Percentiles rank a stretch among this genome's conserved stretches.
These are phyloP conservation scores for Aaosphaeria pasadenensis DNA, from an alignment of 2,329 filamentous ascomycete genomes.

Conservation along the genomic window DNA sequence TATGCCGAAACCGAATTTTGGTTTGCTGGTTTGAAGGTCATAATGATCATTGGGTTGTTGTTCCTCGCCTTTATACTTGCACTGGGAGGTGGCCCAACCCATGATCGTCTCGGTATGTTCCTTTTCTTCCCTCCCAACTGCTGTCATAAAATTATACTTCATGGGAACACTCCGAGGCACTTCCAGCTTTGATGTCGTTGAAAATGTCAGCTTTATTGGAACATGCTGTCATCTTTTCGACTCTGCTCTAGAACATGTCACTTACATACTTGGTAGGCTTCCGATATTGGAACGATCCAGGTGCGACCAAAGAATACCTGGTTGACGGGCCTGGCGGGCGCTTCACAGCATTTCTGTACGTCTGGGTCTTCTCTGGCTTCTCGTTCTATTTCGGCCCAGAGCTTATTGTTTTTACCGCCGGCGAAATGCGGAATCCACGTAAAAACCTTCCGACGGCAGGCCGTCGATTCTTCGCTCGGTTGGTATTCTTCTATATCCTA, in stretches of 20 bases:
- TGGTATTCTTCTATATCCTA: conserved; percentile 54
- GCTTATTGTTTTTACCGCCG: conserved; percentile 59
- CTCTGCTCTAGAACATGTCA: background rate
- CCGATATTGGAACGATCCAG: conserved; percentile 63
- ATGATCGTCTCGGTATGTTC: conserved; percentile 43
- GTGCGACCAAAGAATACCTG: conserved; percentile 64
- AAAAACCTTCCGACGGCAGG: conserved; percentile 62
- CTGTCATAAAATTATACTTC: too few species aligned
- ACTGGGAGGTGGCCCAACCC: conserved; percentile 49
- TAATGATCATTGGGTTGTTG: conserved; percentile 28
- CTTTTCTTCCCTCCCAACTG: background rate
- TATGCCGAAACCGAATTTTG: conserved; percentile 45
- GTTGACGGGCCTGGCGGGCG: conserved; percentile 51
- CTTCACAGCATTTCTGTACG: conserved; percentile 57
- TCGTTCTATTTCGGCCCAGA: conserved; percentile 44
- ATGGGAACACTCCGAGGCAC: too few species aligned
- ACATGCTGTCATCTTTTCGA: background rate
- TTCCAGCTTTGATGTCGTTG: too few species aligned
- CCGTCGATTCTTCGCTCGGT: conserved; percentile 52
- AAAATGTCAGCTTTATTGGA: too few species aligned
- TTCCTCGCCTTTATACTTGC: conserved; percentile 2
- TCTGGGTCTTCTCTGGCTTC: conserved; percentile 47
- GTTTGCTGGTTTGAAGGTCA: conserved; percentile 39
- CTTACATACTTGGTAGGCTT: conserved; percentile 46
- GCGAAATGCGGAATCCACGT: conserved; percentile 62